Base-by-base conservation (phyloP, 441 rosid genomes). In the Dalechampia spathulata region DNA sequence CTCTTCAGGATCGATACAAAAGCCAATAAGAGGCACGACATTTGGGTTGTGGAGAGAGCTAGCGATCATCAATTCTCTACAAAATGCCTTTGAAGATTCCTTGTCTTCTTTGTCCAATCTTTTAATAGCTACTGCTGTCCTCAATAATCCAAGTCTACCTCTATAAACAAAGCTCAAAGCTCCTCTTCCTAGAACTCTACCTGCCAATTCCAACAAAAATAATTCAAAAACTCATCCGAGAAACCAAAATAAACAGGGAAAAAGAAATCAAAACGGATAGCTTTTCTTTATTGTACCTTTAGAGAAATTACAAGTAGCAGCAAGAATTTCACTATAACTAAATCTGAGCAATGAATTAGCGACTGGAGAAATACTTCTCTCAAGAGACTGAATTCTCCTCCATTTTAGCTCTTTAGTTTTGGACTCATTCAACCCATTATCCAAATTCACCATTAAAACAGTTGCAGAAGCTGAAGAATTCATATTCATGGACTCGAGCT, bases 171-270 rank as follows among this genome's bases (percentile, higher is more conserved):
- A 89, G 83, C 99, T 93, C 78, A 83, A 73, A 48, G 97, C 97
- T 72, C 99, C 99, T 75, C 99, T 87, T 55, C 99, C 99, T 76
- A 93, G 71, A 54, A 93, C 95, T 79, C 94, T 83, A 34, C 87
- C 99, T 93, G 62, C 59, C 62, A 68, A 74, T 64, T 14, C 34
- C 27, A 57, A 49, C 40, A 21, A 23, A 58, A 60, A 55, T 40
- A 45, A 63, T 57, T 59, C 56, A 67, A 26, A 58, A 52, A 55
- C 62, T 36, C 34, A 52, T 1, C 10, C 22, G 36, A 32, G 13
- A 39, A 19, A 1, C n/a, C n/a, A 6, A 65, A 52, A 6, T 15
- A 9, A 46, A 49, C 30, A 13, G 58, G 27, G 40, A 45, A 42
- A 59, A 45, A 17, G 11, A 19, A 55, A 39, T 22, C 1, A 64